Evolutionary conservation across 192 early-diverging fungal genomes (phyloP).

Genomic region (Umbelopsis sp.): DNA sequence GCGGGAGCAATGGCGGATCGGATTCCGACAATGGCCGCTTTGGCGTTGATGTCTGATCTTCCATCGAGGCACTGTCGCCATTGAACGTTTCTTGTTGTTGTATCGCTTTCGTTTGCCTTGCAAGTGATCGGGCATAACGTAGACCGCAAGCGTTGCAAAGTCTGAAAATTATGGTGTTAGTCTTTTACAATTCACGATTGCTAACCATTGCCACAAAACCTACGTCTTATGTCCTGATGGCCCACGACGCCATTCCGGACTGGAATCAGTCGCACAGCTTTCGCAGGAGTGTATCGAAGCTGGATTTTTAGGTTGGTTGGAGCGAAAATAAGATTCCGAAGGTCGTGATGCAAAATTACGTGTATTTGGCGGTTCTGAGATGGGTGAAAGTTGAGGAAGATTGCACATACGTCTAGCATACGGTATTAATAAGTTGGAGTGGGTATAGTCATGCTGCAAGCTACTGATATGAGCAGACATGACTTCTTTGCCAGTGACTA

Average conservation of each 20-base stretch:
- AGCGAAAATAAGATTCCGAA: neutral
- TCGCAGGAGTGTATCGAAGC: constrained; percentile 22
- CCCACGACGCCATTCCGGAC: constrained; percentile 42
- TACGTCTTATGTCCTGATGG: constrained; percentile 44
- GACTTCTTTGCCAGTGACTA: neutral
- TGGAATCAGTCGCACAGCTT: constrained; percentile 37
- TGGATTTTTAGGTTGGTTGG: constrained; percentile 9
- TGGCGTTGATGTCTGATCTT: neutral
- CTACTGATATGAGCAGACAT: neutral
- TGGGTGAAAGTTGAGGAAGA: neutral
- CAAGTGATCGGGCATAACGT: constrained; percentile 50
- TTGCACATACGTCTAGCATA: constrained; percentile 20
- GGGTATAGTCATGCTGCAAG: neutral
- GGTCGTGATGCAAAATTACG: neutral
- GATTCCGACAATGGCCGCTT: neutral
- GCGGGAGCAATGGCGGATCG: neutral
- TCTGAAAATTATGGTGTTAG: neutral
- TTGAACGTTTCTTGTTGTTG: neutral
- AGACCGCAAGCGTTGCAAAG: constrained; percentile 68
- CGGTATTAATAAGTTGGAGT: constrained; percentile 16
- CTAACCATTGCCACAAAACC: neutral
- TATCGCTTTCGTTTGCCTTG: constrained; percentile 21
- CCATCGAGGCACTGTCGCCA: neutral
- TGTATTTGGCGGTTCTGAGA: neutral
- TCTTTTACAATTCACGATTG: too few species aligned